phyloP scores from a whole-genome alignment of 1,284 basidiomycete species.

The Leccinum colubrinum region DNA sequence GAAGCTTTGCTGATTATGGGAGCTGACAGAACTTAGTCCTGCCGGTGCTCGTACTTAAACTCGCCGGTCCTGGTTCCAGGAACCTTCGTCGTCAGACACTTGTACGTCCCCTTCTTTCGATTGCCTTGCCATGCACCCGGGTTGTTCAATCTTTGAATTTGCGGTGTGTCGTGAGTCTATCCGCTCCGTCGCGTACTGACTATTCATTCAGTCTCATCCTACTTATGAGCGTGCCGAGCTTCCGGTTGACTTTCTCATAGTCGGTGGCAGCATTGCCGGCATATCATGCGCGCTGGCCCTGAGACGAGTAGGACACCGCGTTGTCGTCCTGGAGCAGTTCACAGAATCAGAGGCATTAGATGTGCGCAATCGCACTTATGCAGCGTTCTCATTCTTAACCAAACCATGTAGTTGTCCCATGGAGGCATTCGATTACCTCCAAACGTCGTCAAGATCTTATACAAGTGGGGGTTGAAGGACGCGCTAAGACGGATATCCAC shows the following conservation, averaged over 20 bases:
- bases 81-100: not conserved
- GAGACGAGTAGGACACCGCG: constrained; percentile 52
- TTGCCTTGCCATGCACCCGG: not conserved
- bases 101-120: not conserved
- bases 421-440: constrained; percentile 52
- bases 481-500: constrained; percentile 36
- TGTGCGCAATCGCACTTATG: constrained; percentile 25
- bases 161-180: constrained; percentile 8
- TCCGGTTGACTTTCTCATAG: constrained; percentile 44
- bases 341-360: constrained; percentile 27
- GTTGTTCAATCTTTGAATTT: constrained; percentile 11
- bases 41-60: constrained; percentile 21
- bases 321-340: constrained; percentile 51
- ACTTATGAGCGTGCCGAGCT: constrained; percentile 19
- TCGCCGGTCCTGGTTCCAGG: not conserved
- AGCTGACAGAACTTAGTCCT: constrained; percentile 16
- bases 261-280: constrained; percentile 54
- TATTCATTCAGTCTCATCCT: constrained; percentile 13
- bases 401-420: constrained; percentile 12
- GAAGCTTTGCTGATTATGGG: constrained; percentile 20
- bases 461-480: constrained; percentile 52
- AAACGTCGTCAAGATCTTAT: constrained; percentile 55
- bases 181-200: constrained; percentile 1
- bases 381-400: not conserved
- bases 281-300: constrained; percentile 54